phyloP scores from a whole-genome alignment of 768 basidiomycete genomes.

The Roridomyces roridus region DNA sequence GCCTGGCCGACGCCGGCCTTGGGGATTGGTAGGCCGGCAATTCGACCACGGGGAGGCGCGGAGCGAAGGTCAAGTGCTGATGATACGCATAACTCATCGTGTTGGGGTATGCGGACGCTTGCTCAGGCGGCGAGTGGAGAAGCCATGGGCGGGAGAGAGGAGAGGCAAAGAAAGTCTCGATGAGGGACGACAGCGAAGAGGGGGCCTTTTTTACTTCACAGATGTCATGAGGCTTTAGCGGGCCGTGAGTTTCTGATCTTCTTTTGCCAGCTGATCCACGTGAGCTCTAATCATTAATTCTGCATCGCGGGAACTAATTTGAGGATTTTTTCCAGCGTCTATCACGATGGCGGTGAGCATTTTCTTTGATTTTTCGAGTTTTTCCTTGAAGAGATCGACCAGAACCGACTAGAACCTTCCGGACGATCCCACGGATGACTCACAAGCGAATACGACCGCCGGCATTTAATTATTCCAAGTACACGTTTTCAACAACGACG shows the following conservation, averaged over 20 bases:
- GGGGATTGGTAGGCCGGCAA: slow-evolving; percentile 4
- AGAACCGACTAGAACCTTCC: too few relatives aligned
- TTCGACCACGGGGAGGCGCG: background rate
- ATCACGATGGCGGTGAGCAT: too few relatives aligned
- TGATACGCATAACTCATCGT: background rate
- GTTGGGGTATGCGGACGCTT: background rate
- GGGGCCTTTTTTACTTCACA: background rate
- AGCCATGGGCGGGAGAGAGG: background rate
- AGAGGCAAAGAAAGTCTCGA: background rate
- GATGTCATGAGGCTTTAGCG: slow-evolving; percentile 22
- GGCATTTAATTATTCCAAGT: too few relatives aligned
- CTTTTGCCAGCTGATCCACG: slow-evolving; percentile 22
- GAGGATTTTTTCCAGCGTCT: too few relatives aligned
- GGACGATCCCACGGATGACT: too few relatives aligned
- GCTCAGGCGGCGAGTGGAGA: background rate
- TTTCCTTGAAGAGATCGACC: too few relatives aligned
- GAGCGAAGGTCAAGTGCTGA: background rate
- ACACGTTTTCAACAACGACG: too few relatives aligned
- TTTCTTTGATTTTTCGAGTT: too few relatives aligned
- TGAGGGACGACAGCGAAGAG: background rate
- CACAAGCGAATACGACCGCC: too few relatives aligned
- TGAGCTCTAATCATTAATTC: slow-evolving; percentile 1
- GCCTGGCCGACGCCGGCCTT: background rate
- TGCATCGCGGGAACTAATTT: too few relatives aligned
- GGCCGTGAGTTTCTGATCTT: slow-evolving; percentile 5